Evolutionary conservation across 2,329 filamentous ascomycete species (phyloP), one percentile per base, ranked within the genome.

Genomic region (Pestalotiopsis sp.): DNA sequence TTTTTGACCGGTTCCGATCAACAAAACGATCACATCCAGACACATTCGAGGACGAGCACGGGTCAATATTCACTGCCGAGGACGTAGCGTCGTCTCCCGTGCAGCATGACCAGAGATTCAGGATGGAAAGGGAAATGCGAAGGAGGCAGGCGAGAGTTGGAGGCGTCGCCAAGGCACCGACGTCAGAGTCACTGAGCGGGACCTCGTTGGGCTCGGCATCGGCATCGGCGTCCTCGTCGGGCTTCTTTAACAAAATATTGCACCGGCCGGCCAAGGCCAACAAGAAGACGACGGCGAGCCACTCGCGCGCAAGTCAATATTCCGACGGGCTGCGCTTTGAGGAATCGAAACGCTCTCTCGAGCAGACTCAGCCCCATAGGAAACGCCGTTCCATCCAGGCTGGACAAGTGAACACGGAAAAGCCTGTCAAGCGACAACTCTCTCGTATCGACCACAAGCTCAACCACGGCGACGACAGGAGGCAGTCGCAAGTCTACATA

Each of bases 401-500:
- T 6, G 27, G 17, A 4, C 4, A 13, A 9, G 27, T 25, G 13
- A 27, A 13, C 14, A 57, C 27, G 14, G 31, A 25, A 36, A 31
- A 23, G 17, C 38, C 38, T 2, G 45, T 23, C 23, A 25, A 31
- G 13, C 61, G 38, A 7, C 20, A 38, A 4, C 31, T 36, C n/a
- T 62, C 59, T 31, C 62, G 62, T 14, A 56, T 64, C 17, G 62
- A 64, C 20, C 41, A 45, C 23, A 38, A 38, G 41, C 27, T 57
- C 64, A 57, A 66, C 6, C 12, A 23, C 27, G 45, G 27, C 23
- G 64, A 66, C 12, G 39, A 64, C 12, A 64, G 39, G 12, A 23
- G 62, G 20, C 62, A 25, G n/a, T 56, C 45, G 23, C 62, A 60
- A 57, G 57, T 66, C 63, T 68, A 68, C n/a, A 45, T 69, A 3